Evolutionary conservation across 2,329 filamentous ascomycete genomes (phyloP).

Genomic region (Alternaria triticimaculans): DNA sequence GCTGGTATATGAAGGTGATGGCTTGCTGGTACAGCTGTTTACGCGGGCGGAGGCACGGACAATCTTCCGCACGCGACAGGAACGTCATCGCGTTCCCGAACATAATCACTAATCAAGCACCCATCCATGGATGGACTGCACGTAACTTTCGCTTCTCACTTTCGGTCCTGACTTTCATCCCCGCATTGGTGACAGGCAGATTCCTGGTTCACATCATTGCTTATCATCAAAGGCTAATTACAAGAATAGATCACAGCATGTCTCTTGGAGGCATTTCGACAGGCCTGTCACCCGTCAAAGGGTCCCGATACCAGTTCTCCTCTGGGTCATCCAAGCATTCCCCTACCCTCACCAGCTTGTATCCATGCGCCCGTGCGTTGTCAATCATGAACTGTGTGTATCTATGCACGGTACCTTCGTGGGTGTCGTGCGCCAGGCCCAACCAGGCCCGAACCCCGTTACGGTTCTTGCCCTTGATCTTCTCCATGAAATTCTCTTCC

Average conservation of each 20-base stretch:
- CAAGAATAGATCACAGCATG: background rate
- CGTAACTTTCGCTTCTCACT: background rate
- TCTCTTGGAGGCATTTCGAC: background rate
- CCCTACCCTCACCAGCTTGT: slow-evolving; percentile 60
- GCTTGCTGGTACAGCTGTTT: slow-evolving; percentile 1
- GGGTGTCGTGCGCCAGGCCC: slow-evolving; percentile 1
- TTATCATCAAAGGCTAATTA: background rate
- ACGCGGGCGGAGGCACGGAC: slow-evolving; percentile 7
- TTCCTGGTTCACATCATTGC: background rate
- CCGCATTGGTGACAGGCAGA: background rate
- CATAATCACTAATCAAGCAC: background rate
- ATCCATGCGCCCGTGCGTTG: background rate
- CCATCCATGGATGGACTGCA: background rate
- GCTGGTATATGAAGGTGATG: background rate
- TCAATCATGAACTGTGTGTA: slow-evolving; percentile 9
- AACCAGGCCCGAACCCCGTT: background rate
- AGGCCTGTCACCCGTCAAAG: slow-evolving; percentile 6
- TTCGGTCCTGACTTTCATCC: background rate
- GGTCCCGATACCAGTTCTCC: slow-evolving; percentile 59
- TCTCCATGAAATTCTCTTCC: background rate
- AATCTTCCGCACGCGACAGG: slow-evolving; percentile 1
- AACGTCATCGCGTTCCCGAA: slow-evolving; percentile 10
- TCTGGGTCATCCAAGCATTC: slow-evolving; percentile 63
- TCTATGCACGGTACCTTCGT: slow-evolving; percentile 1
- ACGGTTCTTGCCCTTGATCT: background rate